Base-by-base conservation (phyloP, 805 yeast genomes). In the Starmerella cellae region DNA sequence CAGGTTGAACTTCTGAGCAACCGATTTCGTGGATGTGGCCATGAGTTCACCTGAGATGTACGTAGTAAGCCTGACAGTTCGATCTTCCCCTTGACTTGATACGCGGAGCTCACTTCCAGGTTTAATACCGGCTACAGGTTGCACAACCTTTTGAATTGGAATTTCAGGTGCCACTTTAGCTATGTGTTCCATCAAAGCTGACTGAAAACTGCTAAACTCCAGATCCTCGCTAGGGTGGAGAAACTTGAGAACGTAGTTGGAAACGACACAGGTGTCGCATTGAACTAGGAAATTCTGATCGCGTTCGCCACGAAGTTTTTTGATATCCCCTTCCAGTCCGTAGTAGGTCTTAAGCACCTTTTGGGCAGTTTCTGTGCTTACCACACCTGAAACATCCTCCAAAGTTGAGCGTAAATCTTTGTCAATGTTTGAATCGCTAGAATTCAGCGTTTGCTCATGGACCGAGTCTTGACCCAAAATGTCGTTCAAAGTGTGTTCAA, bases 171-270 rank as follows among this genome's bases (percentile, higher is more conserved):
- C 42, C 9, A 5, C n/a, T 11, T n/a, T 21, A n/a, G 29, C 18
- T n/a, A 44, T 28, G 30, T 41, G 40, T 4, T 13, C 31, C 34
- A 41, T 23, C 10, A 44, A 17, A 8, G 18, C 22, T 6, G 45
- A 35, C 26, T 44, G 48, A 39, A 41, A 44, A n/a, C 26, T 24
- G 35, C 35, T 40, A 28, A 38, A 33, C 28, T 41, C 41, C 10
- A 33, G 34, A 22, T 44, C 48, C 37, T 40, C 44, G 34, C 39
- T 42, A n/a, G 48, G 48, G 32, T 44, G 48, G 35, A 44, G 18
- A 28, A 44, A 44, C 42, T 44, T 44, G 9, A 44, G 23, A 22
- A 41, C 39, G 23, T 26, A 40, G 10, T 14, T 16, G 18, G 9
- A 10, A 3, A 33, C 13, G 4, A 17, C 13, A 2, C 16, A 18